Evolutionary conservation across 1,284 basidiomycete genomes (phyloP).

Genomic region (Pholiota adiposa): DNA sequence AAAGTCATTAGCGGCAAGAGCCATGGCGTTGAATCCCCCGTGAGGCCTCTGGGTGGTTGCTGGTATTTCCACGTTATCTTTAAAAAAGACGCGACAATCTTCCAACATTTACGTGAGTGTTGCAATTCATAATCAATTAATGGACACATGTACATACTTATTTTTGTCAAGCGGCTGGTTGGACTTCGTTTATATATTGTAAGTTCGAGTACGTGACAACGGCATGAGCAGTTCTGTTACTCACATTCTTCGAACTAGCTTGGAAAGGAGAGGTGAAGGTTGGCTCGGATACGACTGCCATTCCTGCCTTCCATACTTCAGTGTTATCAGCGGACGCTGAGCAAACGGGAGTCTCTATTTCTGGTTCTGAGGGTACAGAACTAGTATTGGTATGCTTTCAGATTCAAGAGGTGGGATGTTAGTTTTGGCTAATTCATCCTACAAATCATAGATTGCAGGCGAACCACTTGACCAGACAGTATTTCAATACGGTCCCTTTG

Average conservation of each 20-base stretch:
- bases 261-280: slow-evolving; percentile 70
- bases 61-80: slow-evolving; percentile 91
- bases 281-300: slow-evolving; percentile 50
- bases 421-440: background rate
- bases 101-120: slow-evolving; percentile 82
- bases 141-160: background rate
- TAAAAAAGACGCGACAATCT: slow-evolving; percentile 66
- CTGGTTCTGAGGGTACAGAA: slow-evolving; percentile 64
- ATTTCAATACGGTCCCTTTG: slow-evolving; percentile 88
- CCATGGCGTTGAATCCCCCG: slow-evolving; percentile 85
- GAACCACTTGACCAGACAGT: slow-evolving; percentile 91
- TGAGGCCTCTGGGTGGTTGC: slow-evolving; percentile 89
- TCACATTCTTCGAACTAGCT: slow-evolving; percentile 41
- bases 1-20: slow-evolving; percentile 91
- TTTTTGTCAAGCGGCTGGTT: slow-evolving; percentile 58
- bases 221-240: background rate
- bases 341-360: slow-evolving; percentile 67
- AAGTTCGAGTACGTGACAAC: slow-evolving; percentile 4
- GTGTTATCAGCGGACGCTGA: slow-evolving; percentile 64
- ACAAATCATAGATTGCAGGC: slow-evolving; percentile 65
- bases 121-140: background rate
- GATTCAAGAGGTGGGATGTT: slow-evolving; percentile 14
- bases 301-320: slow-evolving; percentile 76
- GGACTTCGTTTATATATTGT: slow-evolving; percentile 87
- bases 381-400: slow-evolving; percentile 62